These are phyloP conservation scores for Primulina tabacum DNA, from an alignment of 257 asterid species.

Conservation along the genomic window DNA sequence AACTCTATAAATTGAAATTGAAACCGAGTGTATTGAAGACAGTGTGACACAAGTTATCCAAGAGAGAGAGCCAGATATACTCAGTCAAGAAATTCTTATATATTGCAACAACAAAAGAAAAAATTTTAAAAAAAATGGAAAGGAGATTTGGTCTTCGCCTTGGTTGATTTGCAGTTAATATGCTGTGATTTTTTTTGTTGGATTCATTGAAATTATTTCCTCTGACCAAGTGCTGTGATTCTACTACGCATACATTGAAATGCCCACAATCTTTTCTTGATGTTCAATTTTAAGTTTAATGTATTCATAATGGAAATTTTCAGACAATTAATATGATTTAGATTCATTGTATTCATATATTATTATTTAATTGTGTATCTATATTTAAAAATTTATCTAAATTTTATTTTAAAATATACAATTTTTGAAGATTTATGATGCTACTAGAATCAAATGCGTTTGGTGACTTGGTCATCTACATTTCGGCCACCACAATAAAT, in stretches of 20 bases:
- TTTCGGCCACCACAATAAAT: background rate
- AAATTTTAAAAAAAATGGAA: conserved; percentile 2
- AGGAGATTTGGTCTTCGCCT: conserved; percentile 15
- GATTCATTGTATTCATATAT: too few species aligned
- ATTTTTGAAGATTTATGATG: too few species aligned
- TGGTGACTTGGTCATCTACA: background rate
- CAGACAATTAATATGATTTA: background rate
- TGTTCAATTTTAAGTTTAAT: too few species aligned
- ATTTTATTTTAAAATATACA: too few species aligned
- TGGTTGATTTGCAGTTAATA: conserved; percentile 27
- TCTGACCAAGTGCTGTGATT: background rate
- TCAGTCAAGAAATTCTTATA: background rate
- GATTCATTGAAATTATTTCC: background rate
- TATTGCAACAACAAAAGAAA: background rate
- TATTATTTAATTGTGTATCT: too few species aligned
- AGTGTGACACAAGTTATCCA: background rate
- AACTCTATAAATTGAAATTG: background rate
- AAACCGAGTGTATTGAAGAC: background rate
- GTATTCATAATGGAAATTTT: background rate
- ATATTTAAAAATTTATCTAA: too few species aligned
- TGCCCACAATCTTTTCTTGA: background rate
- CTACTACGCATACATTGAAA: background rate
- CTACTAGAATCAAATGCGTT: background rate
- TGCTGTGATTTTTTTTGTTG: background rate
- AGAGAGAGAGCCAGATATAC: background rate